Conservation (phyloP, 1,284 basidiomycete species). For the Microbotryum lychnidis-dioicae region DNA sequence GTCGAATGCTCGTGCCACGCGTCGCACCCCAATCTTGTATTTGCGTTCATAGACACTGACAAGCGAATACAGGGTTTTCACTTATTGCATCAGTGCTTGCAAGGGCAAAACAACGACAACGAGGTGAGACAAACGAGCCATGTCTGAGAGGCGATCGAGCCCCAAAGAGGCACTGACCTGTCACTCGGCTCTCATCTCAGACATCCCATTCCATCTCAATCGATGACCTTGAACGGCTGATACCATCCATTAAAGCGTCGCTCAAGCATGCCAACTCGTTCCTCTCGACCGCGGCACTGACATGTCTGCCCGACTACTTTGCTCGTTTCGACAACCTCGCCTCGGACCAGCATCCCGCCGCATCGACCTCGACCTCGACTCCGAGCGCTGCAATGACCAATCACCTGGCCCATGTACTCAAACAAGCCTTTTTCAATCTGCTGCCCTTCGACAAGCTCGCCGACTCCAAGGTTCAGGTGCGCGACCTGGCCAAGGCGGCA, state of each 20-base stretch:
- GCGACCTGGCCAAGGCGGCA: slow-evolving; percentile 65
- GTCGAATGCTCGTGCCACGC: too few relatives aligned
- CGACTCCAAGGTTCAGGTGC: slow-evolving; percentile 61
- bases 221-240: slow-evolving; percentile 57
- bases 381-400: slow-evolving; percentile 56
- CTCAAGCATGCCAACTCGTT: slow-evolving; percentile 73
- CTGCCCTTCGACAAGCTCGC: slow-evolving; percentile 71
- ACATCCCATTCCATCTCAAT: slow-evolving; percentile 45
- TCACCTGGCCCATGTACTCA: slow-evolving; percentile 46
- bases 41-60: slow-evolving; percentile 12
- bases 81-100: background rate
- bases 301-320: slow-evolving; percentile 35
- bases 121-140: background rate
- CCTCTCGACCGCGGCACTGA: slow-evolving; percentile 43
- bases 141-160: too few relatives aligned
- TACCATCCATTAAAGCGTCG: slow-evolving; percentile 60
- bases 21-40: too few relatives aligned
- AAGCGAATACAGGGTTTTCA: slow-evolving; percentile 13
- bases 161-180: too few relatives aligned
- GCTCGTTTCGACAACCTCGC: background rate
- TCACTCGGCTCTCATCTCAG: too few relatives aligned
- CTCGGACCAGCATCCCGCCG: slow-evolving; percentile 47
- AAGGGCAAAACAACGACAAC: background rate
- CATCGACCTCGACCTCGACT: slow-evolving; percentile 53
- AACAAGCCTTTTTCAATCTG: slow-evolving; percentile 57